phyloP scores from a whole-genome alignment of 2,329 filamentous ascomycete genomes.

The Sporothrix euskadiensis region DNA sequence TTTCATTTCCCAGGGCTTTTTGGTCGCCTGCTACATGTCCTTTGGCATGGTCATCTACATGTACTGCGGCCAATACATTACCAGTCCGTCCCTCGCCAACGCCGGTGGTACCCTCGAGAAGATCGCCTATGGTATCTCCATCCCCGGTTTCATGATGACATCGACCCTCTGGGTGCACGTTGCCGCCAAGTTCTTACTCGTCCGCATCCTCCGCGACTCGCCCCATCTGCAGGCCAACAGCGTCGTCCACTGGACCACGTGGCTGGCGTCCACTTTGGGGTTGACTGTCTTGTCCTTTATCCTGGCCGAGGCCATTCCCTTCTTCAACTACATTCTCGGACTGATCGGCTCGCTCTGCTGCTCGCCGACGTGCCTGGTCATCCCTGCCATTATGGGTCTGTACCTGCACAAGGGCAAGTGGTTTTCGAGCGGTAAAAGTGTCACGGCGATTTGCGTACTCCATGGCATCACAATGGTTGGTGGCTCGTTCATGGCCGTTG shows the following conservation, averaged over 20 bases:
- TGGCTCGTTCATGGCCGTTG: conserved; percentile 35
- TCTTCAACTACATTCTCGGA: conserved; percentile 33
- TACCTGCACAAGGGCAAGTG: conserved; percentile 30
- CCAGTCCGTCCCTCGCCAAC: conserved; percentile 61
- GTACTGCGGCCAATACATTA: conserved; percentile 61
- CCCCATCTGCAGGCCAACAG: conserved; percentile 39
- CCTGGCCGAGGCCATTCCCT: conserved; percentile 32
- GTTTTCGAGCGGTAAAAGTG: conserved; percentile 23
- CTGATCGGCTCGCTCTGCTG: conserved; percentile 34
- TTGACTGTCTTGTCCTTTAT: conserved; percentile 30
- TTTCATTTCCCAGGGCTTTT: conserved; percentile 45
- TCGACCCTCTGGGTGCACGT: conserved; percentile 32
- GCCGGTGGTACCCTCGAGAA: conserved; percentile 62
- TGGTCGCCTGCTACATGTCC: conserved; percentile 26
- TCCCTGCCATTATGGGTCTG: conserved; percentile 36
- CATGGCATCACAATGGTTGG: conserved; percentile 34
- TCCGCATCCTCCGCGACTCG: conserved; percentile 39
- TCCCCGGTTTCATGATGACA: conserved; percentile 34
- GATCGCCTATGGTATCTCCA: conserved; percentile 57
- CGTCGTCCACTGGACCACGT: conserved; percentile 38
- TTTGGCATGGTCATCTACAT: conserved; percentile 55
- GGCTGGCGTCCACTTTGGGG: conserved; percentile 31
- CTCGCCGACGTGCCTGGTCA: conserved; percentile 36
- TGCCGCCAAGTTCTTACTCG: conserved; percentile 33
- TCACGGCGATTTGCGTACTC: conserved; percentile 25